Evolutionary conservation across 2,329 filamentous ascomycete species (phyloP), one percentile per base, ranked within the genome.

Genomic region (Clonostachys sp.): DNA sequence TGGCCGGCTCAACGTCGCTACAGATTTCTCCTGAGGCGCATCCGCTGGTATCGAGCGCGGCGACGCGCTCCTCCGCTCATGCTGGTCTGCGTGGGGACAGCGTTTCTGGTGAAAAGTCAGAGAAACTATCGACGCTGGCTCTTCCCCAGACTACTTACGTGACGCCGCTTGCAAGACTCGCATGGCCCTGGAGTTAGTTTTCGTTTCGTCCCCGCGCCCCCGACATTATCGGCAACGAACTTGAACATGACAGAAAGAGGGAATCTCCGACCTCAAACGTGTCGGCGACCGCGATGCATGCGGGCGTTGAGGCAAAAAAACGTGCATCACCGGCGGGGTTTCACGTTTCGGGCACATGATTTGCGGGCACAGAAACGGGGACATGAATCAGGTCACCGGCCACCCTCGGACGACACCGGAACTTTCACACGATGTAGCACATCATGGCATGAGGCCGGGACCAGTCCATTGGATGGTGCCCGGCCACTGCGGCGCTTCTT

Each of bases 151-250:
- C 12, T 35, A 49, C 45, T 48, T 46, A 55, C 51, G 47, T 50
- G 48, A 33, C 51, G 51, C 44, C 50, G 52, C 47, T 49, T 52
- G 45, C 51, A 51, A 8, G 46, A 34, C 34, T 53, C 44, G 39
- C 50, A 48, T 17, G 47, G 43, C 40, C 47, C 45, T 45, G 49
- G 43, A 34, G 45, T 50, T 35, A 48, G 47, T 45, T 53, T 54
- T 42, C 51, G 53, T 41, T 51, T 51, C 33, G 52, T 51, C 20
- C 47, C 51, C 35, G 48, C 50, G n/a, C 53, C 54, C 47, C 60
- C 63, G 39, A 62, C 58, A 44, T 61, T 65, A 24, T 60, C 59
- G 38, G 58, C 59, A n/a, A 59, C 53, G 41, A 53, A 53, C 42
- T 65, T 52, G 47, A 54, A 54, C 52, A 54, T 54, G 34, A 34